These are phyloP conservation scores for Golubevia pallescens DNA, from an alignment of 1,284 basidiomycete genomes.

Conservation along the genomic window DNA sequence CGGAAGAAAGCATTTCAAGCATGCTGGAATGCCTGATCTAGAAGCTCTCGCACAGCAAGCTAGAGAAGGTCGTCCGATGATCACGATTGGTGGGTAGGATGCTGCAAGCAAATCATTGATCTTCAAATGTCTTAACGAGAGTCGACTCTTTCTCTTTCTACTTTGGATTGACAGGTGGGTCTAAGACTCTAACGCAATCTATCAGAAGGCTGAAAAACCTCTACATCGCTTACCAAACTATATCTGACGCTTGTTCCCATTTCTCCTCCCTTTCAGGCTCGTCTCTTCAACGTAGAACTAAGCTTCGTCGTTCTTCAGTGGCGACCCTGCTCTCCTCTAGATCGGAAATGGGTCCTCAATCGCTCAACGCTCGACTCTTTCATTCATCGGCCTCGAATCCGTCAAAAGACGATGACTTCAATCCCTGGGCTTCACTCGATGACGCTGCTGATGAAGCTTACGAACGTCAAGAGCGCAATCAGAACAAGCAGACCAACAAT, in stretches of 20 bases:
- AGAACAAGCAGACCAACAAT: not conserved
- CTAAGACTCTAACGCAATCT: no score
- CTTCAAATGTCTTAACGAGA: no score
- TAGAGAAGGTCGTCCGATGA: conserved; percentile 72
- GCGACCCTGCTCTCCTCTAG: conserved; percentile 2
- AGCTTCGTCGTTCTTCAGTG: conserved; percentile 18
- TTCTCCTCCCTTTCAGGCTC: no score
- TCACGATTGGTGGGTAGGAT: conserved; percentile 75
- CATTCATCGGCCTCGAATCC: no score
- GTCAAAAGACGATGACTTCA: conserved; percentile 20
- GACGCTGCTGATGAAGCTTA: conserved; percentile 22
- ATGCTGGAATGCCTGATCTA: conserved; percentile 67
- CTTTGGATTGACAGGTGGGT: no score
- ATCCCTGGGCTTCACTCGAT: conserved; percentile 41
- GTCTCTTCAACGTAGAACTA: not conserved
- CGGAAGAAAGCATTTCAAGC: conserved; percentile 78
- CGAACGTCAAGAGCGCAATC: conserved; percentile 3
- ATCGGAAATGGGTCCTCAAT: no score
- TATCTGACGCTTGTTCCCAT: no score
- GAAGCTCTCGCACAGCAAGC: conserved; percentile 34
- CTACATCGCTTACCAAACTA: no score
- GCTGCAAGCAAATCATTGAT: no score
- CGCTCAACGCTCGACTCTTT: no score
- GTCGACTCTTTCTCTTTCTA: no score
- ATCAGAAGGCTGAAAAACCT: no score